These are phyloP conservation scores for Baorangia bicolor DNA, from an alignment of 768 basidiomycete species.

Conservation along the genomic window DNA sequence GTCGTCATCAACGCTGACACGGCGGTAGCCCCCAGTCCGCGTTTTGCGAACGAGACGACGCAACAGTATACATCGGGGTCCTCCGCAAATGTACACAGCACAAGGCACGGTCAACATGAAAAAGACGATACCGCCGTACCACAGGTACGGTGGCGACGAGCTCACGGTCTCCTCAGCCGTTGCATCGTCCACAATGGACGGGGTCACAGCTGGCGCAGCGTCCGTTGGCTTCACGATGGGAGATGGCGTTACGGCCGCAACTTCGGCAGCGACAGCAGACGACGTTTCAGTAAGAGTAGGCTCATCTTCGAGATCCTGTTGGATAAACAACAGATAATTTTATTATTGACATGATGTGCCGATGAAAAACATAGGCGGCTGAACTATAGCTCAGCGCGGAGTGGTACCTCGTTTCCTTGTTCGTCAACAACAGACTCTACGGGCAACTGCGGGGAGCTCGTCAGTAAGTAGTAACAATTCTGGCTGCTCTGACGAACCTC, in stretches of 20 bases:
- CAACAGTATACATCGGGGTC: conserved; percentile 26
- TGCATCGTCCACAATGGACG: background rate
- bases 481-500: conserved; percentile 55
- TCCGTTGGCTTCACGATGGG: background rate
- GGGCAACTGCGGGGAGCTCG: conserved; percentile 40
- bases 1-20: conserved; percentile 49
- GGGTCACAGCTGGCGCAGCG: background rate
- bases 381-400: conserved; percentile 88
- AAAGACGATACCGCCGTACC: conserved; percentile 26
- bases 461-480: conserved; percentile 17
- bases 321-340: conserved; percentile 49
- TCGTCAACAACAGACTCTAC: conserved; percentile 54
- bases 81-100: conserved; percentile 49
- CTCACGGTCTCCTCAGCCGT: conserved; percentile 1
- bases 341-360: conserved; percentile 47
- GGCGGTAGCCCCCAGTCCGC: conserved; percentile 41
- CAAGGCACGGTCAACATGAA: conserved; percentile 46
- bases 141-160: conserved; percentile 10
- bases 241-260: conserved; percentile 8
- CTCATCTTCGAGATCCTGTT: conserved; percentile 41
- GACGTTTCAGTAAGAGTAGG: conserved; percentile 12
- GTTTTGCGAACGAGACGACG: conserved; percentile 42
- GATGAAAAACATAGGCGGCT: conserved; percentile 35
- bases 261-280: conserved; percentile 15
- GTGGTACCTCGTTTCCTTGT: conserved; percentile 87